Base-by-base conservation (phyloP, 169 alveolate genomes). In the Toxoplasma gondii region DNA sequence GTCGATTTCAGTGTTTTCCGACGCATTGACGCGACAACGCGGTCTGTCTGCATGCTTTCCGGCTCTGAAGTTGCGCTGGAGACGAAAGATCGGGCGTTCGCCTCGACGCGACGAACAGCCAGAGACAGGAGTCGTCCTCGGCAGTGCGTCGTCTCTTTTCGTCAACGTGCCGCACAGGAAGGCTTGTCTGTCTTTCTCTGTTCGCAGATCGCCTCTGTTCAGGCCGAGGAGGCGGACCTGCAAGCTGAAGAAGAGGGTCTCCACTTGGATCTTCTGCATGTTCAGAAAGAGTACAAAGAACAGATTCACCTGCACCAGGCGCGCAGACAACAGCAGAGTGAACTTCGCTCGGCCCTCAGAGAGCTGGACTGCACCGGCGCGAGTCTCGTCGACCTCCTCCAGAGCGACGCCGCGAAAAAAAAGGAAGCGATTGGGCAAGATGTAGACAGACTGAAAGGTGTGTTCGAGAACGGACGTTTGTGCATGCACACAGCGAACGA, bases 231-330 rank as follows among this genome's bases (percentile, higher is more conserved):
- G 91, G 83, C 44, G 43, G 49, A 36, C 31, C 86, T 80, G 80
- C 94, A 82, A 7, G 88, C 69, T 19, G 87, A 88, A 7, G 92
- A 92, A 87, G 94, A 92, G 54, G 78, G 44, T 70, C 74, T 81
- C 80, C 94, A 92, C 78, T 0, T 17, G 44, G 94, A 92, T 2
- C 64, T 82, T 41, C 90, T 39, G 17, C 69, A 43, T 10, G 94
- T 92, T 36, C 94, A 92, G 87, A 90, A n/a, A 78, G 88, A 83
- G 88, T 88, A 92, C 86, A 83, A 82, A 92, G 91, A 83, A 17
- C 80, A 39, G 92, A 67, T 54, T 82, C 92, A 92, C 67, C 94
- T 74, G 88, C 91, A 92, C 58, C 91, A 83, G 87, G 45, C 0
- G 44, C 49, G 17, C 88, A 41, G 39, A 87, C 86, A 64, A 54